Evolutionary conservation across 2,329 filamentous ascomycete genomes (phyloP).

Genomic region (Dactylonectria macrodidyma): DNA sequence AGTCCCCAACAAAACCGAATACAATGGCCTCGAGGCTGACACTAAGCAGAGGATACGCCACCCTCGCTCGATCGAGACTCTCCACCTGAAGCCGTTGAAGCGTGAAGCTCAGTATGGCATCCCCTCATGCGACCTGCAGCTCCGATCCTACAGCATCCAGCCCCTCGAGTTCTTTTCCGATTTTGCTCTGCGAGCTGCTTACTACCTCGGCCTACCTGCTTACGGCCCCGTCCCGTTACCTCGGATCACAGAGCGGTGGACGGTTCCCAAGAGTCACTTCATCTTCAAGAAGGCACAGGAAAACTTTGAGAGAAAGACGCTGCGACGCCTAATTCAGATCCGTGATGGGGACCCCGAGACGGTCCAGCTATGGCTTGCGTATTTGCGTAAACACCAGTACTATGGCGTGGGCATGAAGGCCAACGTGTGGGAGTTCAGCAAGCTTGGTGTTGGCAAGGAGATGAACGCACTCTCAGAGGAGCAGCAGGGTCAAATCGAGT

Average conservation of each 20-base stretch:
- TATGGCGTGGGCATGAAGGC: constrained; percentile 99
- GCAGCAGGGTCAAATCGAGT: constrained; percentile 56
- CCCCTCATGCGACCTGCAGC: constrained; percentile 90
- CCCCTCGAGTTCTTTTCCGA: constrained; percentile 96
- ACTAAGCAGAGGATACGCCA: constrained; percentile 62
- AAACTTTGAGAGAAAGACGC: constrained; percentile 94
- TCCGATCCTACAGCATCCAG: constrained; percentile 91
- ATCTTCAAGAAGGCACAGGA: constrained; percentile 98
- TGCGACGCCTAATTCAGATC: constrained; percentile 90
- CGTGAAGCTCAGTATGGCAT: constrained; percentile 82
- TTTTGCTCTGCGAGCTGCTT: constrained; percentile 94
- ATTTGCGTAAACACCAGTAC: constrained; percentile 91
- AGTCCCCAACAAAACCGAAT: constrained; percentile 30
- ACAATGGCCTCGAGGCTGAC: constrained; percentile 9
- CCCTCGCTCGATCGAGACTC: constrained; percentile 85
- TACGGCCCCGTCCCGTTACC: constrained; percentile 90
- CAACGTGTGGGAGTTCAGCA: constrained; percentile 92
- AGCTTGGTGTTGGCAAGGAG: constrained; percentile 65
- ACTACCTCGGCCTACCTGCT: constrained; percentile 90
- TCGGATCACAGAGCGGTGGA: constrained; percentile 92
- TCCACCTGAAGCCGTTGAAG: constrained; percentile 88
- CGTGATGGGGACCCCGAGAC: constrained; percentile 91
- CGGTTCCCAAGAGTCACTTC: constrained; percentile 89
- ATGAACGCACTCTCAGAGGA: constrained; percentile 44
- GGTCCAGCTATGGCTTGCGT: constrained; percentile 93